Base-by-base conservation (phyloP, 768 basidiomycete genomes). In the Serendipita vermifera region DNA sequence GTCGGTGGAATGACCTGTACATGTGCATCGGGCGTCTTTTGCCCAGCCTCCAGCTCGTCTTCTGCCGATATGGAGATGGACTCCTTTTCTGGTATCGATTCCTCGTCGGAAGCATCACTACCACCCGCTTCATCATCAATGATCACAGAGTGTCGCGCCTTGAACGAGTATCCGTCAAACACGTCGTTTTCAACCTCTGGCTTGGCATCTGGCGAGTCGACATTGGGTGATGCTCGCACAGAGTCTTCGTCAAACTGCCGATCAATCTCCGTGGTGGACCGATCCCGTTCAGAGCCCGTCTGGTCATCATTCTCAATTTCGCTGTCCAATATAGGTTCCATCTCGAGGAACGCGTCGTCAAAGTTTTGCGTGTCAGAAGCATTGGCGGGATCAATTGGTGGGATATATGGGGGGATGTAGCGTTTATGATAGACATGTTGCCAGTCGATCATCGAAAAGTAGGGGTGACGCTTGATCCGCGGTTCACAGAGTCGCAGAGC, bases 361-460 rank as follows among this genome's bases (percentile, higher is more conserved):
- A 98, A 99, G 71, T 98, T 97, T 68, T 89, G 88, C 61, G 89
- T 93, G 77, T 99, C 96, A 63, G 83, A 82, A 59, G 92, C 92
- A 70, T 94, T 89, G 38, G 80, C 79, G 20, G 87, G 85, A 67
- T 93, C 88, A 65, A 91, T 88, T 29, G 85, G 85, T 14, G 89
- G 90, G 65, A 91, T 89, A 75, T 92, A 91, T 38, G 89, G 89
- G 71, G 91, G 90, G 74, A 87, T 92, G 75, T 90, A 91, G 61
- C 85, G 86, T 72, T 92, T 92, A 70, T 87, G 85, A 71, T 87
- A 90, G 65, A 94, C 88, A 72, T 91, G 88, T 54, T 84, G 80
- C 89, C 89, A 92, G 70, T 91, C 88, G 71, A 97, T 91, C 83
- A 87, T 87, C 11, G 84, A 83, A 71, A 98, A 96, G 72, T 98